Conservation (phyloP, 225 moss, liverwort and hornwort genomes). For the Anthoceros angustus region DNA sequence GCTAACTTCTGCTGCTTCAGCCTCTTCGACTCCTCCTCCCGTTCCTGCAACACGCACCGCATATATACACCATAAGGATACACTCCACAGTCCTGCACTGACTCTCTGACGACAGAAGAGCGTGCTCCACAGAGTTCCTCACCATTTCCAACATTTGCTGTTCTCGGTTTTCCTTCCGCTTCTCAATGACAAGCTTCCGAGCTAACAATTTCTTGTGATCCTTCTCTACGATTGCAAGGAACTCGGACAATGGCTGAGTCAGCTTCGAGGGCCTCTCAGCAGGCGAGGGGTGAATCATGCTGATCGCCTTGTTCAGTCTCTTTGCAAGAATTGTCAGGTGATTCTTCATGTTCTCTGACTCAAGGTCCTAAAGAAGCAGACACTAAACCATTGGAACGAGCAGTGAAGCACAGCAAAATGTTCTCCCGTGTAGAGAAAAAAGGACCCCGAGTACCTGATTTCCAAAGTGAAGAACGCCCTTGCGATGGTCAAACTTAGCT, state of each 20-base stretch:
- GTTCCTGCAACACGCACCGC: not conserved
- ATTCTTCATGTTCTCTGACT: conserved; percentile 91
- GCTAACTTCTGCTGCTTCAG: conserved; percentile 12
- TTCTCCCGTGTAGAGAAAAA: not conserved
- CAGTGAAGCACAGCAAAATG: not conserved
- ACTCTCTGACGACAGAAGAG: not conserved
- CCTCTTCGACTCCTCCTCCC: not conserved
- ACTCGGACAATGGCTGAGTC: not conserved
- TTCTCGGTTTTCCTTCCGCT: not conserved
- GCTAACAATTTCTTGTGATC: conserved; percentile 8
- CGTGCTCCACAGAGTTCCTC: not conserved
- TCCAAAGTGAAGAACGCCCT: conserved; percentile 57
- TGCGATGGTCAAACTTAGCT: conserved; percentile 80
- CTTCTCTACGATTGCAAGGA: not conserved
- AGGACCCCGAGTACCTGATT: conserved; percentile 44
- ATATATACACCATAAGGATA: not conserved
- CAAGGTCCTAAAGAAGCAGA: conserved; percentile 50
- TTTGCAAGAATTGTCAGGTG: conserved; percentile 76
- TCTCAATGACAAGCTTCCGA: not conserved
- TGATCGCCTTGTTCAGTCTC: conserved; percentile 67
- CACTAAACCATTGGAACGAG: not conserved
- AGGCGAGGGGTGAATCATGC: not conserved
- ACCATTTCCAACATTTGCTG: not conserved
- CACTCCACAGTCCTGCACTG: not conserved
- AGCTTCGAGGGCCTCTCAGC: not conserved